Evolutionary conservation across 257 asterid species (phyloP), one percentile per base, ranked within the genome.

Genomic region (Nicotiana tomentosiformis): DNA sequence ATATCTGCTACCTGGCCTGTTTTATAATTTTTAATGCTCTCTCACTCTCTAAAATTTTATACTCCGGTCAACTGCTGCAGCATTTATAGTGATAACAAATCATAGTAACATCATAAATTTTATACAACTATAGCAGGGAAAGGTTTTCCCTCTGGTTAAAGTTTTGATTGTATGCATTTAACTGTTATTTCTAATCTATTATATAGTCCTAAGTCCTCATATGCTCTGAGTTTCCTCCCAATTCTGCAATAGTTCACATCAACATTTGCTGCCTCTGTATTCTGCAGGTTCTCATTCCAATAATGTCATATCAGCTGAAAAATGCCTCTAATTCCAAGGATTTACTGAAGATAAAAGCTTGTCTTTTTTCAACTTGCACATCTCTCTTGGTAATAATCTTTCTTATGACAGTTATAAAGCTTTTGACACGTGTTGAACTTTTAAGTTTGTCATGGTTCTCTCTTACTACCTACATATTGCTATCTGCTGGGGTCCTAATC

Each of bases 251-350:
- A 69, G 43, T 83, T 55, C 33, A 18, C 81, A 56, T 79, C 68
- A 82, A 35, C 69, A 83, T 72, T 76, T 70, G 55, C 76, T 78
- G 53, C 79, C 83, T 70, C 82, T 23, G 87, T 64, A 82, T 76
- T 26, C 57, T 89, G 90, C 94, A 95, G 99, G 90, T 91, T 88
- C 97, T 95, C 68, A 66, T 95, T 87, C 98, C 99, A 53, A 61
- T 86, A 30, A 77, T 93, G 83, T 88, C 94, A 67, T 86, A 90
- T 84, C 88, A 86, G 82, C 84, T 95, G 88, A 93, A 91, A 86
- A 37, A 60, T 4, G 98, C 99, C 55, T 88, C 87, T 69, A 81
- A 74, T 82, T 84, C 88, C 26, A 85, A 86, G 87, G 97, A 94
- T 65, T 79, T 89, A 39, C 62, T 87, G 78, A 91, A 83, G 88